Base-by-base conservation (phyloP, 78 protist species). In the Creolimax fragrantissima region DNA sequence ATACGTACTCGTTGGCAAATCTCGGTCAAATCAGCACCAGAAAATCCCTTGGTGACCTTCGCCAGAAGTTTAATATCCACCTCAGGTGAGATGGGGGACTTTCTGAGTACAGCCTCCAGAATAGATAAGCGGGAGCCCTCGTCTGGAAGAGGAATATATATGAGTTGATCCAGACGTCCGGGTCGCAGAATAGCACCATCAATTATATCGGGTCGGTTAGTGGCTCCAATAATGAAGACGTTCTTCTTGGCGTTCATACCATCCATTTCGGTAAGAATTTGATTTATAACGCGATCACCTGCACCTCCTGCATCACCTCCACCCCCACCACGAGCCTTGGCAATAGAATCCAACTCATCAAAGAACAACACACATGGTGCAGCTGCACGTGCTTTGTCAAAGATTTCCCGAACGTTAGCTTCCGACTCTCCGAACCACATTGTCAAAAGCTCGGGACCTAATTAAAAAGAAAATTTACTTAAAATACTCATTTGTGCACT, bases 391-490 rank as follows among this genome's bases (percentile, higher is more conserved):
- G 99, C 99, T 97, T 98, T 99, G 98, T 99, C 99, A 95, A 99
- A 99, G 88, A 99, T 92, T 39, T 99, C 99, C 84, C 99, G 98
- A 81, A 99, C 99, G 88, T 99, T 98, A 32, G 99, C 97, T 94
- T 99, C 99, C 44, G 99, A 97, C 96, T 99, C 99, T 42, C 99
- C 99, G 83, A 99, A 98, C 99, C 99, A 99, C 99, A 99, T 99
- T 44, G 99, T 98, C 43, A 98, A 96, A 85, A 98, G 95, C 95
- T 98, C 99, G 39, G 92, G 98, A 96, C 43, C 74, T 58, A 58
- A 1, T 1, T 0, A 24, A n/a, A n/a, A n/a, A n/a, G n/a, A n/a
- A n/a, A n/a, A n/a, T n/a, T n/a, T n/a, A n/a, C n/a, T 98, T n/a
- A n/a, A n/a, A n/a, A n/a, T n/a, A n/a, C n/a, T n/a, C n/a, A n/a